Conservation (phyloP, 192 early-diverging fungal genomes). For the Linnemannia elongata region DNA sequence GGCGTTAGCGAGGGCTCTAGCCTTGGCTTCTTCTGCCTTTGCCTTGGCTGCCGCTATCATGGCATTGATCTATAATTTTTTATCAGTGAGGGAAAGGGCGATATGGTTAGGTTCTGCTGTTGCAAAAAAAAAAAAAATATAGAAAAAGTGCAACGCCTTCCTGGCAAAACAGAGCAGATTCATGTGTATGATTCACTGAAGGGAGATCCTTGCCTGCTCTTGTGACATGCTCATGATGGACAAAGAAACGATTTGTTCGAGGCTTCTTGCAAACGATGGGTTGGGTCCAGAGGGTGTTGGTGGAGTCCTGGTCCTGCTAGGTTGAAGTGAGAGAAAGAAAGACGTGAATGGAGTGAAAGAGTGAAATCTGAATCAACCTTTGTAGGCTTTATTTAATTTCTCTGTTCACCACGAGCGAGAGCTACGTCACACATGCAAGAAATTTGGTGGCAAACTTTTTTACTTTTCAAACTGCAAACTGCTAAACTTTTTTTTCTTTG, state of each 20-base stretch:
- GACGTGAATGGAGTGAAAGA: background rate
- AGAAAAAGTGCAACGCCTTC: background rate
- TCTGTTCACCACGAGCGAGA: background rate
- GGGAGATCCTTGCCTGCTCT: constrained; percentile 24
- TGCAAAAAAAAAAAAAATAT: background rate
- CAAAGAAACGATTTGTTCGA: background rate
- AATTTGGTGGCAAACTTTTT: background rate
- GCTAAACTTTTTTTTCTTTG: background rate
- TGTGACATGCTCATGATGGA: constrained; percentile 29
- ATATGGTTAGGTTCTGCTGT: background rate
- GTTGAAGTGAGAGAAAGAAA: background rate
- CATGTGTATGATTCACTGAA: background rate
- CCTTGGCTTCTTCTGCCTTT: constrained; percentile 25
- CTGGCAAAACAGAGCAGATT: background rate
- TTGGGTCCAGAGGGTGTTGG: background rate
- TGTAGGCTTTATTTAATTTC: background rate
- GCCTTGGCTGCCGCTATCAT: constrained; percentile 61
- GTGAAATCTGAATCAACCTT: background rate
- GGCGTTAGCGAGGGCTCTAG: constrained; percentile 21
- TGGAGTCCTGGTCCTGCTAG: background rate
- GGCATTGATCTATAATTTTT: constrained; percentile 55
- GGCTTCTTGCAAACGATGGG: background rate
- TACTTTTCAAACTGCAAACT: constrained; percentile 5
- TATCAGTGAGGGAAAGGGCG: background rate
- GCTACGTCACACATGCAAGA: background rate